A percentile compares a stretch with the other conserved stretches of the same genome.
Conservation (phyloP, 495 filamentous ascomycete genomes). For the Xylaria nigripes region DNA sequence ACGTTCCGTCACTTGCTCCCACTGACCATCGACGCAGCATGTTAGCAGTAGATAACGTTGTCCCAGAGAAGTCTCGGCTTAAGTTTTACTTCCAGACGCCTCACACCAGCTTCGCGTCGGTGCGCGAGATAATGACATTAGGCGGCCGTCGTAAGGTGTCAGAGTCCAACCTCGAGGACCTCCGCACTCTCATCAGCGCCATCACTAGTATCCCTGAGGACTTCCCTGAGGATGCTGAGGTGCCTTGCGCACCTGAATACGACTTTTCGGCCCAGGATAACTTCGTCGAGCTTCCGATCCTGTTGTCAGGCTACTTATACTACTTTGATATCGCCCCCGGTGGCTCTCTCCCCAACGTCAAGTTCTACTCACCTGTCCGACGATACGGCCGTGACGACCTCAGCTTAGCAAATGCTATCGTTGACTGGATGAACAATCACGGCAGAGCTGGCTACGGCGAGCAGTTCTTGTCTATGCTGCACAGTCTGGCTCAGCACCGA, state of each 20-base stretch:
- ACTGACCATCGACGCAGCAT: background rate
- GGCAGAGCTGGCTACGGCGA: constrained; percentile 16
- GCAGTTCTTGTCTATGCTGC: constrained; percentile 8
- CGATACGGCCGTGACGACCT: constrained; percentile 13
- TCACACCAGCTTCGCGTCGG: constrained; percentile 1
- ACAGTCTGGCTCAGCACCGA: constrained; percentile 10
- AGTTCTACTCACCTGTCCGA: constrained; percentile 3
- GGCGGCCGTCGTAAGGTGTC: background rate
- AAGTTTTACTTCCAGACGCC: constrained; percentile 6
- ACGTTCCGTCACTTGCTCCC: background rate
- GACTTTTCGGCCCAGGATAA: background rate
- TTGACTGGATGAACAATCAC: constrained; percentile 14
- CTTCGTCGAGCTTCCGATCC: background rate
- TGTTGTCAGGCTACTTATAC: constrained; percentile 2
- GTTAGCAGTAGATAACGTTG: background rate
- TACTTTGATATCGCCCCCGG: constrained; percentile 6
- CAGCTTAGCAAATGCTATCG: constrained; percentile 9
- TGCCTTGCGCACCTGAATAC: background rate
- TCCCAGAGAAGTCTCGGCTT: background rate
- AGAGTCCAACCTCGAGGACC: background rate
- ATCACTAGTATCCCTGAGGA: background rate
- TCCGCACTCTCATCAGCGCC: background rate
- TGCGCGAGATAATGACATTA: constrained; percentile 6
- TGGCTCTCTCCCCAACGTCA: background rate
- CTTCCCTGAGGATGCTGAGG: constrained; percentile 4